Evolutionary conservation across 2,329 filamentous ascomycete genomes (phyloP).

Genomic region (Apiospora arundinis): DNA sequence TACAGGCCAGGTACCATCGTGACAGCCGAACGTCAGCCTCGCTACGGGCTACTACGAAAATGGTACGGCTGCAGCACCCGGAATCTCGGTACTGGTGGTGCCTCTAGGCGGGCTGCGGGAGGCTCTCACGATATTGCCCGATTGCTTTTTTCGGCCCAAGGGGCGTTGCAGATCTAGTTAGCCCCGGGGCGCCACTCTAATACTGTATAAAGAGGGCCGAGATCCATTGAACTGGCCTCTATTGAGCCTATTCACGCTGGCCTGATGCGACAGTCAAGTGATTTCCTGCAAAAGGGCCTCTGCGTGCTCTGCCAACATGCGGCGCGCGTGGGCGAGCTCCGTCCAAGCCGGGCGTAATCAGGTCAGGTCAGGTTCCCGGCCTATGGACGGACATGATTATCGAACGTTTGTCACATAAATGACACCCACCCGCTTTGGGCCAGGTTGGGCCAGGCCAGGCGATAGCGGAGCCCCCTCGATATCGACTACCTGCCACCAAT

Average conservation of each 20-base stretch:
- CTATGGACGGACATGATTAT: slow-evolving; percentile 5
- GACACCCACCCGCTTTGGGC: slow-evolving; percentile 4
- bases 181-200: slow-evolving; percentile 5
- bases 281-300: not conserved
- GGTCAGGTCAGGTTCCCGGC: not conserved
- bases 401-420: slow-evolving; percentile 8
- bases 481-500: not conserved
- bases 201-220: slow-evolving; percentile 18
- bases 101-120: slow-evolving; percentile 2
- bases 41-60: slow-evolving; percentile 15
- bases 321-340: not conserved
- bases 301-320: not conserved
- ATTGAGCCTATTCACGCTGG: not conserved
- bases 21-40: slow-evolving; percentile 19
- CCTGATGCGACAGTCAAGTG: slow-evolving; percentile 1
- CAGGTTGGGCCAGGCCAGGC: slow-evolving; percentile 8
- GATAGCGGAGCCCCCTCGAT: not conserved
- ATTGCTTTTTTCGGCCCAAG: slow-evolving; percentile 11
- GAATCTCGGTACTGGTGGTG: slow-evolving; percentile 20
- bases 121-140: slow-evolving; percentile 20
- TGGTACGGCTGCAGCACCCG: slow-evolving; percentile 20
- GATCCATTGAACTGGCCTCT: not conserved
- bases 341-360: not conserved
- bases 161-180: slow-evolving; percentile 9
- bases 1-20: not conserved